Conservation (phyloP, 2,329 filamentous ascomycete species). For the Pochonia chlamydosporia region DNA sequence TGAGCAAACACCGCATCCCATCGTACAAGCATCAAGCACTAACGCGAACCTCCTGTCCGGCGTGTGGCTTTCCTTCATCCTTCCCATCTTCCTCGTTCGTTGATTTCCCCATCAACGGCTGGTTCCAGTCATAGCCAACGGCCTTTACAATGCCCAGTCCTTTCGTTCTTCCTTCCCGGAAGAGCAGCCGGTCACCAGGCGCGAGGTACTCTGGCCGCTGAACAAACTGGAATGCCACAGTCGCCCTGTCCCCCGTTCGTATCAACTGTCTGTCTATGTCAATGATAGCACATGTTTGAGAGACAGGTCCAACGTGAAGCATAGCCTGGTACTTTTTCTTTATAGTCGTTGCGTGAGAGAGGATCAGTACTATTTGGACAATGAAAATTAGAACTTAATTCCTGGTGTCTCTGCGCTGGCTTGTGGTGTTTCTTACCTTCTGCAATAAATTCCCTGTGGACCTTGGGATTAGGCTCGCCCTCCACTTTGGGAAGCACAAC, state of each 20-base stretch:
- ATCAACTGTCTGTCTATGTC: conserved; percentile 96
- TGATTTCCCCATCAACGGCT: conserved; percentile 31
- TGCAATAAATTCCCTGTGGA: conserved; percentile 70
- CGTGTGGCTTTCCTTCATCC: background rate
- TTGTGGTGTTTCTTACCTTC: conserved; percentile 47
- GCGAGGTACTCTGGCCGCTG: conserved; percentile 90
- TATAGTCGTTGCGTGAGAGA: conserved; percentile 95
- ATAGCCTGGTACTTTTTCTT: conserved; percentile 97
- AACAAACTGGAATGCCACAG: conserved; percentile 90
- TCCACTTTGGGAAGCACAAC: conserved; percentile 85
- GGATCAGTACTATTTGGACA: conserved; percentile 65
- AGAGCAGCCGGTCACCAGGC: conserved; percentile 82
- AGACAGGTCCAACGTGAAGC: conserved; percentile 92
- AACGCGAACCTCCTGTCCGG: conserved; percentile 3
- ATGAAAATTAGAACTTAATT: background rate
- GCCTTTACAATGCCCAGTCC: conserved; percentile 91
- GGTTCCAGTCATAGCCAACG: conserved; percentile 72
- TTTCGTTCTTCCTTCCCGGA: conserved; percentile 92
- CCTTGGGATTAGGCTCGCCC: conserved; percentile 62
- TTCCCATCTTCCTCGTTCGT: conserved; percentile 5
- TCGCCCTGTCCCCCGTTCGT: conserved; percentile 87
- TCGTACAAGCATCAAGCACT: background rate
- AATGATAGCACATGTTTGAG: conserved; percentile 94
- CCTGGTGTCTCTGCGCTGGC: background rate
- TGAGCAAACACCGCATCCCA: background rate